Evolutionary conservation across 768 basidiomycete genomes (phyloP).

Genomic region (Gloeophyllum trabeum): DNA sequence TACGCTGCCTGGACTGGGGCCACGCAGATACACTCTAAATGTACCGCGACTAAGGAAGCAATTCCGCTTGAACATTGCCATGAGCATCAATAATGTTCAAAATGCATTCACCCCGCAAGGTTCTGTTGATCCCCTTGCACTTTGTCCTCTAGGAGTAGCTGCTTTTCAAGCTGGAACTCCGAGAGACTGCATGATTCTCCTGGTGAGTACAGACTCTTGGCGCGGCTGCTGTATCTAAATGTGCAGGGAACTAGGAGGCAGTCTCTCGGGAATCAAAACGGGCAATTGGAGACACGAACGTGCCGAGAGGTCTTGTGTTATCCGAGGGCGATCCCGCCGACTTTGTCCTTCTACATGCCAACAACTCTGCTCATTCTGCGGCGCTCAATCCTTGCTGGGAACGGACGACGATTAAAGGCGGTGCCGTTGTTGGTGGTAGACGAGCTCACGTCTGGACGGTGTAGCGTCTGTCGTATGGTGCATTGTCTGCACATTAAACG

Average conservation of each 20-base stretch:
- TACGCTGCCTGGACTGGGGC: conserved; percentile 21
- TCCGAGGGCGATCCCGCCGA: conserved; percentile 34
- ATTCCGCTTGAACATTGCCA: conserved; percentile 29
- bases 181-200: conserved; percentile 30
- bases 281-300: conserved; percentile 27
- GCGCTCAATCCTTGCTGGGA: conserved; percentile 38
- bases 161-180: conserved; percentile 47
- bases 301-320: conserved; percentile 23
- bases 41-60: conserved; percentile 33
- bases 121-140: conserved; percentile 44
- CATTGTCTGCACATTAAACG: not conserved
- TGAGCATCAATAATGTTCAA: conserved; percentile 55
- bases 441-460: conserved; percentile 8
- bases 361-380: conserved; percentile 28
- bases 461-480: not conserved
- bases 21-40: conserved; percentile 38
- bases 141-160: conserved; percentile 46
- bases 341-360: conserved; percentile 47
- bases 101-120: conserved; percentile 67
- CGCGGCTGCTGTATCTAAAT: conserved; percentile 3
- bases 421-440: conserved; percentile 30
- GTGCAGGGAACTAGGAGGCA: conserved; percentile 25
- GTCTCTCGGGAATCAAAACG: conserved; percentile 41
- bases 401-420: conserved; percentile 39
- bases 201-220: conserved; percentile 26